Percentiles rank a stretch among this genome's conserved stretches.
phyloP scores from a whole-genome alignment of 306 rosid species.

The Cercis canadensis region DNA sequence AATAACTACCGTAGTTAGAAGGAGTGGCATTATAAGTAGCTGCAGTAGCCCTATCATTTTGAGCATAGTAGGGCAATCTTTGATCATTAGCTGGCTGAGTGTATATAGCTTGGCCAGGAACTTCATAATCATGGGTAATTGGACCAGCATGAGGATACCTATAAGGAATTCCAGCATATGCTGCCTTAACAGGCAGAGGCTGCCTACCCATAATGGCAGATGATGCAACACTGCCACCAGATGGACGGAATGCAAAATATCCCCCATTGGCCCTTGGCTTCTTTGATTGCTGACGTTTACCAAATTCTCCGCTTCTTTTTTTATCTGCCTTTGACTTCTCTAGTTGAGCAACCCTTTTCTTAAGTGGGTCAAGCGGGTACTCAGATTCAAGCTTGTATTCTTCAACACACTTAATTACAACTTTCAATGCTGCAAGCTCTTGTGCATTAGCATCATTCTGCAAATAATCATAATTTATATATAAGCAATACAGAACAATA shows the following conservation, averaged over 20 bases:
- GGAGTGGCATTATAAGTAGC: slow-evolving; percentile 46
- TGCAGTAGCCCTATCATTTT: slow-evolving; percentile 42
- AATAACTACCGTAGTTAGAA: slow-evolving; percentile 52
- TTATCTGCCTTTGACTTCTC: slow-evolving; percentile 64
- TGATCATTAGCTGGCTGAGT: slow-evolving; percentile 52
- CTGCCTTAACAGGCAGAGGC: slow-evolving; percentile 53
- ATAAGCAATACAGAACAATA: slow-evolving; percentile 27
- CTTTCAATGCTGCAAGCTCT: slow-evolving; percentile 68
- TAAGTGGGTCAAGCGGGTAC: slow-evolving; percentile 82
- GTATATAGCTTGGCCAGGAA: slow-evolving; percentile 61
- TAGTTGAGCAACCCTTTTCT: slow-evolving; percentile 72
- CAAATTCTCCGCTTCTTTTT: slow-evolving; percentile 61
- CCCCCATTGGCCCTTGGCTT: slow-evolving; percentile 61
- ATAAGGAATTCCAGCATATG: slow-evolving; percentile 52
- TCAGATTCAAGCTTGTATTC: slow-evolving; percentile 74
- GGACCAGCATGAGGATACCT: slow-evolving; percentile 52
- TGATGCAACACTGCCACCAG: slow-evolving; percentile 44
- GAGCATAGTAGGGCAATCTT: slow-evolving; percentile 42
- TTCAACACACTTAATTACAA: slow-evolving; percentile 60
- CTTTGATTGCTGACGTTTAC: slow-evolving; percentile 59
- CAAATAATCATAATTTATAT: slow-evolving; percentile 23
- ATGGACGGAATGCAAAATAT: slow-evolving; percentile 50
- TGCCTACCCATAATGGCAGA: slow-evolving; percentile 49
- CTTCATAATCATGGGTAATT: slow-evolving; percentile 53
- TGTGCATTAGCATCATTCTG: slow-evolving; percentile 60